Percentiles rank a stretch among this genome's conserved stretches.
phyloP scores from a whole-genome alignment of 441 rosid species.

The Euphorbia corollata region DNA sequence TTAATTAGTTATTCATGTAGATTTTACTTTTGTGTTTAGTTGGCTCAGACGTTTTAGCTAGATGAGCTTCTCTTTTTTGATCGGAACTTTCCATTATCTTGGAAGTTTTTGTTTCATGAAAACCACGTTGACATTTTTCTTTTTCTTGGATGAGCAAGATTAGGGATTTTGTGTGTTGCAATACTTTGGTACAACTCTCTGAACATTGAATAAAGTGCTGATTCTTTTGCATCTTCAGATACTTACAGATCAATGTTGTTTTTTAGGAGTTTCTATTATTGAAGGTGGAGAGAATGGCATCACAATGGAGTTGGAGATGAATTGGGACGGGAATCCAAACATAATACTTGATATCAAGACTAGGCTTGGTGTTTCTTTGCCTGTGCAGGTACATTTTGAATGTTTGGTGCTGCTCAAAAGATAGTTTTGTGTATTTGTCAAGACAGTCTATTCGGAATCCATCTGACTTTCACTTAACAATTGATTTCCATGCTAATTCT shows the following conservation, averaged over 20 bases:
- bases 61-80: constrained; percentile 5
- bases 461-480: not conserved
- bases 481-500: not conserved
- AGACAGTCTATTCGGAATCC: constrained; percentile 1
- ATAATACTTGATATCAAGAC: constrained; percentile 76
- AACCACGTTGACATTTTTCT: too few relatives aligned
- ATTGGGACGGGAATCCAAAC: constrained; percentile 91
- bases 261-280: constrained; percentile 59
- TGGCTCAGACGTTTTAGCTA: not conserved
- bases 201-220: not conserved
- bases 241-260: constrained; percentile 12
- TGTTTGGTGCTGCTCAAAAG: not conserved
- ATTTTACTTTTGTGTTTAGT: not conserved
- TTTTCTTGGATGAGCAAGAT: too few relatives aligned
- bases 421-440: not conserved
- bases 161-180: not conserved
- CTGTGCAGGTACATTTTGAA: constrained; percentile 59
- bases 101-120: too few relatives aligned
- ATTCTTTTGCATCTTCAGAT: not conserved
- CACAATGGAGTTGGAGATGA: constrained; percentile 89
- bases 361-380: constrained; percentile 67
- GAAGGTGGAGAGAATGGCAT: constrained; percentile 51
- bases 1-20: not conserved
- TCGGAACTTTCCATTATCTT: not conserved
- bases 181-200: not conserved